Evolutionary conservation across 2,329 filamentous ascomycete species (phyloP).

Genomic region (Lizonia empirigonia): DNA sequence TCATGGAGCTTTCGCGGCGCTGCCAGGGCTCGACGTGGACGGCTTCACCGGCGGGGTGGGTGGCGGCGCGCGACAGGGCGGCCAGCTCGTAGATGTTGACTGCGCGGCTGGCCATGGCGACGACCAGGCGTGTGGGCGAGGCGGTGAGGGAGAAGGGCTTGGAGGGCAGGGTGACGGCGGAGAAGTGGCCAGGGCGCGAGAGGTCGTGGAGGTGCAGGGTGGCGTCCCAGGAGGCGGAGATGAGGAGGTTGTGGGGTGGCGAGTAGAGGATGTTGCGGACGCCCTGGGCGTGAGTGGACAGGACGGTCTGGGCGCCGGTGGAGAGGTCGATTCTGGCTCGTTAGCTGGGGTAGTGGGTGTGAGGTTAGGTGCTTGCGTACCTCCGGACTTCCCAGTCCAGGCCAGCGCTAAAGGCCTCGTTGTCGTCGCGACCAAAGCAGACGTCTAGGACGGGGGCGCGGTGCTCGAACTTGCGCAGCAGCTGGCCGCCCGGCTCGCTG

Average conservation of each 20-base stretch:
- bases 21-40: slow-evolving; percentile 81
- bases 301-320: slow-evolving; percentile 71
- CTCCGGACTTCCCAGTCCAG: slow-evolving; percentile 85
- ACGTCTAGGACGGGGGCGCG: slow-evolving; percentile 87
- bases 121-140: slow-evolving; percentile 84
- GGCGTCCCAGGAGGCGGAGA: slow-evolving; percentile 92
- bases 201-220: slow-evolving; percentile 85
- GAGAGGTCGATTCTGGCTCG: slow-evolving; percentile 68
- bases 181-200: slow-evolving; percentile 59
- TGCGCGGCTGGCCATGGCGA: slow-evolving; percentile 93
- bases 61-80: slow-evolving; percentile 58
- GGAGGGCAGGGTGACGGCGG: slow-evolving; percentile 73
- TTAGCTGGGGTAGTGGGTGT: background rate
- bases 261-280: slow-evolving; percentile 87
- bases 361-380: slow-evolving; percentile 52
- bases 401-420: slow-evolving; percentile 83
- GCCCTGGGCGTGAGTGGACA: slow-evolving; percentile 79
- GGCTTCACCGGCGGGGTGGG: slow-evolving; percentile 24
- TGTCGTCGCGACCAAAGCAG: slow-evolving; percentile 83
- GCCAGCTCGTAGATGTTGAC: slow-evolving; percentile 92
- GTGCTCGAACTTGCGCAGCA: slow-evolving; percentile 77
- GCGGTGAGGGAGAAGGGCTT: slow-evolving; percentile 86
- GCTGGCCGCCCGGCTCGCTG: slow-evolving; percentile 62
- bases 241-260: slow-evolving; percentile 73
- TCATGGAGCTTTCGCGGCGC: slow-evolving; percentile 87